These are phyloP conservation scores for Hypoxylon sp. DNA, from an alignment of 2,329 filamentous ascomycete genomes.

Conservation along the genomic window DNA sequence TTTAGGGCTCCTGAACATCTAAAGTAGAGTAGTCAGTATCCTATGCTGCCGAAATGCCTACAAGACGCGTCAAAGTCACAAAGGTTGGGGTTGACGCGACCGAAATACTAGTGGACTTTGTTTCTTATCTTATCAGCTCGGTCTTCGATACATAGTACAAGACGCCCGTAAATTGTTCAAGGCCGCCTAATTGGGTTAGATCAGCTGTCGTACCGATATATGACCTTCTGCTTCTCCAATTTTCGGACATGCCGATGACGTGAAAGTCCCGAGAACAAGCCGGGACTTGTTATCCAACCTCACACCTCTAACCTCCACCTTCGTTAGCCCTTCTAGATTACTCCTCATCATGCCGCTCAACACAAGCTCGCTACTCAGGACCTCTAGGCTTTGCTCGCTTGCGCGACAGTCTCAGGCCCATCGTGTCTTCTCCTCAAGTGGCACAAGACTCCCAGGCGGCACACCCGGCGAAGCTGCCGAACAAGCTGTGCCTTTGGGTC, in stretches of 20 bases:
- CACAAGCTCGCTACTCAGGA: slow-evolving; percentile 42
- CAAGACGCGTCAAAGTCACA: slow-evolving; percentile 28
- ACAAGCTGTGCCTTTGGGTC: slow-evolving; percentile 64
- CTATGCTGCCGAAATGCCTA: slow-evolving; percentile 11
- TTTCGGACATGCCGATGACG: slow-evolving; percentile 32
- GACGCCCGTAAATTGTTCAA: too few relatives aligned
- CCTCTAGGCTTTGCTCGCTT: slow-evolving; percentile 41
- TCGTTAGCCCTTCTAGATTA: background rate
- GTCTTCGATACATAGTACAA: too few relatives aligned
- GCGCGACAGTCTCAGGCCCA: slow-evolving; percentile 34
- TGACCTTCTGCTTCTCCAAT: background rate
- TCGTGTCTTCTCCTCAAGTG: slow-evolving; percentile 43
- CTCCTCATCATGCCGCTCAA: slow-evolving; percentile 42
- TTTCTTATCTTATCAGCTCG: slow-evolving; percentile 36
- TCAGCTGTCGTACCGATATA: background rate
- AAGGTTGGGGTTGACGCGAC: slow-evolving; percentile 33
- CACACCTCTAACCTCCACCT: slow-evolving; percentile 1
- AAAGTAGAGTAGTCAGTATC: slow-evolving; percentile 5
- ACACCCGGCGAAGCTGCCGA: slow-evolving; percentile 48
- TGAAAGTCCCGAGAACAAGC: slow-evolving; percentile 24
- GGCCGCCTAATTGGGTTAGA: too few relatives aligned
- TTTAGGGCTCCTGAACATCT: background rate
- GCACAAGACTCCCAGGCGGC: slow-evolving; percentile 45
- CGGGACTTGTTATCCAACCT: slow-evolving; percentile 5
- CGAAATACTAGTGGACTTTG: background rate